phyloP scores from a whole-genome alignment of 768 basidiomycete genomes.

The Termitomyces titanicus region DNA sequence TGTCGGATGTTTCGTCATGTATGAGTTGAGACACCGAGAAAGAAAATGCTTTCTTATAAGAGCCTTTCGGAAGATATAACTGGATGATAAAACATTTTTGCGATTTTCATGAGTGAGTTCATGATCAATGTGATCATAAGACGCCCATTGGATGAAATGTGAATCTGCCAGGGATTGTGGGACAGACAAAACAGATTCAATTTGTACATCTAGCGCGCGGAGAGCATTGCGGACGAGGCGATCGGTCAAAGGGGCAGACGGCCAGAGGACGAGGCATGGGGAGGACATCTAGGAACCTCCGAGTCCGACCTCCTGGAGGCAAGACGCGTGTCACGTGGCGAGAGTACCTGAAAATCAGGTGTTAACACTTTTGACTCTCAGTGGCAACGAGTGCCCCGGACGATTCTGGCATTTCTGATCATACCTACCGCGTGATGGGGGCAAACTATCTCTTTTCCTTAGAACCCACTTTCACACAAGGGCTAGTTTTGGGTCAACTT shows the following conservation, averaged over 20 bases:
- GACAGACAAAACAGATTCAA: slow-evolving; percentile 17
- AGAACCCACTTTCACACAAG: slow-evolving; percentile 92
- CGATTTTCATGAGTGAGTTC: slow-evolving; percentile 56
- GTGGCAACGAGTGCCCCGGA: not conserved
- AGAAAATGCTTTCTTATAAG: slow-evolving; percentile 95
- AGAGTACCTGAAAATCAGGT: slow-evolving; percentile 4
- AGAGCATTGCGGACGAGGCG: slow-evolving; percentile 43
- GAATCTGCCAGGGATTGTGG: slow-evolving; percentile 9
- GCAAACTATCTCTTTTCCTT: slow-evolving; percentile 66
- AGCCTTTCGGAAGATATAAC: slow-evolving; percentile 87
- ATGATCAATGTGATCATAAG: slow-evolving; percentile 86
- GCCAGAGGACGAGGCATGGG: slow-evolving; percentile 38
- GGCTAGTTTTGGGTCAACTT: slow-evolving; percentile 87
- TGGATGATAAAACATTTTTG: slow-evolving; percentile 61
- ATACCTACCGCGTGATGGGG: slow-evolving; percentile 34
- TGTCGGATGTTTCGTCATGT: slow-evolving; percentile 64
- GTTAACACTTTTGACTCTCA: not conserved
- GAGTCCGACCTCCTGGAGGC: too few relatives aligned
- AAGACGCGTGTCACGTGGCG: slow-evolving; percentile 8
- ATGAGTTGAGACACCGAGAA: slow-evolving; percentile 67
- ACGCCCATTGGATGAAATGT: slow-evolving; percentile 71
- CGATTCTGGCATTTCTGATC: not conserved
- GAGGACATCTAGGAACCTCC: not conserved
- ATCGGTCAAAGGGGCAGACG: slow-evolving; percentile 44
- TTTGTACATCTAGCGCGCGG: slow-evolving; percentile 17